Evolutionary conservation across 768 basidiomycete species (phyloP).

Genomic region (Lactarius hengduanensis): DNA sequence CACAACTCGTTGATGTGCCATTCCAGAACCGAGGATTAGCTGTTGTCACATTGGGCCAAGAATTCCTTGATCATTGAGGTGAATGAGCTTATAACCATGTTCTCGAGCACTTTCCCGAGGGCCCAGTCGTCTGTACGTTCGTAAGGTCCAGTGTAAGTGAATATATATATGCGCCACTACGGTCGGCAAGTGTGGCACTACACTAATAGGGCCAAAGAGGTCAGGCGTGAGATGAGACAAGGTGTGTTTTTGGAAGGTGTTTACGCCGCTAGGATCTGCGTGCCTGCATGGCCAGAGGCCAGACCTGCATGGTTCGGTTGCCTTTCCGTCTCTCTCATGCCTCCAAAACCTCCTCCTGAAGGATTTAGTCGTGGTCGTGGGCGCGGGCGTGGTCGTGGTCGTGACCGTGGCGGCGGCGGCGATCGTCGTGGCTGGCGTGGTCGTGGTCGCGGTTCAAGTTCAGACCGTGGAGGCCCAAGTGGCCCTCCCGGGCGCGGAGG

Average conservation of each 20-base stretch:
- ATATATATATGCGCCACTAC: conserved; percentile 30
- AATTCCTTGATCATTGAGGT: no score
- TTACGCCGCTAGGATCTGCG: no score
- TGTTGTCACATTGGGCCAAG: conserved; percentile 69
- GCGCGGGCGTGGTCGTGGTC: background rate
- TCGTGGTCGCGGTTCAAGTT: background rate
- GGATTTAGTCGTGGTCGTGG: background rate
- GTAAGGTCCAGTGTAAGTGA: conserved; percentile 92
- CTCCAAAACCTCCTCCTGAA: conserved; percentile 19
- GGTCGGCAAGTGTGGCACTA: no score
- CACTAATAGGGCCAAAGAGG: no score
- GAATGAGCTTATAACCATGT: conserved; percentile 33
- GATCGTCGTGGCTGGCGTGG: background rate
- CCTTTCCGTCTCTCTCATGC: conserved; percentile 17
- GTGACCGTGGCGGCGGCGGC: no score
- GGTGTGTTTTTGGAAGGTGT: no score
- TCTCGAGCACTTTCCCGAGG: conserved; percentile 75
- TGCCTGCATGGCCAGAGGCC: no score
- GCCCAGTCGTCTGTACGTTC: conserved; percentile 83
- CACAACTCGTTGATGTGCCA: conserved; percentile 3
- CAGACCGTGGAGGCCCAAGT: background rate
- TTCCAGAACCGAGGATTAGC: conserved; percentile 75
- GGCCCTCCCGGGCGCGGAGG: conserved; percentile 31
- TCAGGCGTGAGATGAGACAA: no score
- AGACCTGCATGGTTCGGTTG: background rate